A percentile compares a stretch with the other conserved stretches of the same genome.
These are phyloP conservation scores for Meyerozyma carpophila DNA, from an alignment of 1,139 yeast species.

Conservation along the genomic window DNA sequence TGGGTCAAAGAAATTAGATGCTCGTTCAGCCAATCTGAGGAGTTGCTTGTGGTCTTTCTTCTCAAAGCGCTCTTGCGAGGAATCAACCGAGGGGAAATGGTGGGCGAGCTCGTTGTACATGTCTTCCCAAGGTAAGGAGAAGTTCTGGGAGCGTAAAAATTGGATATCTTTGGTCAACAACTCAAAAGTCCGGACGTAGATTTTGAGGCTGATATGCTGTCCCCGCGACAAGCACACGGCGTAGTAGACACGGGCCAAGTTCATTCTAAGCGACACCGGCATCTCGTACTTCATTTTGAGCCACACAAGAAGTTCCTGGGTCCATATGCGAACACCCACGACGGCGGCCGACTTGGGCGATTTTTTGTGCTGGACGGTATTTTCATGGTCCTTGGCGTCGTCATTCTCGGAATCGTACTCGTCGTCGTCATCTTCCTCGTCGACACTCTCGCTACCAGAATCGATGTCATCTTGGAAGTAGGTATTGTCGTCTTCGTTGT, in stretches of 20 bases:
- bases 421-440: conserved; percentile 36
- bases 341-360: conserved; percentile 69
- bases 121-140: conserved; percentile 49
- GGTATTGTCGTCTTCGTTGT: conserved; percentile 10
- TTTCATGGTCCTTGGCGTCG: conserved; percentile 31
- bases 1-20: conserved; percentile 40
- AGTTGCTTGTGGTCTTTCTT: conserved; percentile 40
- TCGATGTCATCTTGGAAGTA: conserved; percentile 23
- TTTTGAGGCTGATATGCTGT: conserved; percentile 56
- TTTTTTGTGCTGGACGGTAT: conserved; percentile 45
- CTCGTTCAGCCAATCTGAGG: conserved; percentile 41
- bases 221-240: conserved; percentile 72
- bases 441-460: conserved; percentile 34
- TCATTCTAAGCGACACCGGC: conserved; percentile 61
- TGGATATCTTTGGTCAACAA: conserved; percentile 48
- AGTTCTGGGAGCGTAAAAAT: conserved; percentile 30
- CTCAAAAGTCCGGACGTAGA: conserved; percentile 63
- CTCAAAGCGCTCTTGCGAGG: conserved; percentile 27
- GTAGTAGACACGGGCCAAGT: conserved; percentile 67
- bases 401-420: conserved; percentile 37
- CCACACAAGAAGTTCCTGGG: conserved; percentile 80
- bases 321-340: conserved; percentile 78
- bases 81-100: conserved; percentile 29
- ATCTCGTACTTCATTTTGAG: conserved; percentile 75
- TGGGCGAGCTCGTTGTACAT: conserved; percentile 34